Base-by-base conservation (phyloP, 495 filamentous ascomycete genomes). In the Lindgomyces ingoldianus region DNA sequence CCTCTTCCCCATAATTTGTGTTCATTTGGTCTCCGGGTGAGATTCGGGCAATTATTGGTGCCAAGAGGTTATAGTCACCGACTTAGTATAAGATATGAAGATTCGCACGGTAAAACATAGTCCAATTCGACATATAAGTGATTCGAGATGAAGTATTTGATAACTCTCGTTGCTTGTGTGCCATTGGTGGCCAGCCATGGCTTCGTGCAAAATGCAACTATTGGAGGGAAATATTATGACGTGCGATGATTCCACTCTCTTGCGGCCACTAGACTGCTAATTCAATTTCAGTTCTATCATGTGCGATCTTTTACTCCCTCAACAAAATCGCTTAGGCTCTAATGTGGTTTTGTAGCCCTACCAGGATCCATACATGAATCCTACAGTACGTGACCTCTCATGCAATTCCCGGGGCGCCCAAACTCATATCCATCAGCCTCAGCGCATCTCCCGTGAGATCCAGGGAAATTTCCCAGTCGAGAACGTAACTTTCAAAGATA, bases 391-490 rank as follows among this genome's bases (percentile, higher is more conserved):
- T 26, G 18, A 41, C 1, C 27, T 11, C 41, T 25, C 9, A 41
- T 16, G 25, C 4, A 9, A 16, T 8, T 14, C n/a, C 14, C 6
- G 44, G 22, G 14, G n/a, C 44, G 3, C 3, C n/a, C 22, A 46
- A 4, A 46, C 44, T 46, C 44, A 46, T 11, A 10, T 3, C 18
- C 14, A 73, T 12, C 63, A 79, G 1, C 57, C 57, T 1, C 18
- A 50, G 6, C 45, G 57, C 11, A 77, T 82, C 65, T 80, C 79
- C 26, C 79, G 81, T 11, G 73, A 71, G 41, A 77, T 82, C 41
- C 71, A 78, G 52, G 80, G 79, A 16, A 83, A 82, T 63, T 79
- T 81, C 14, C 80, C 81, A 11, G 77, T 83, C 55, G 74, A 80
- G 50, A 76, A 82, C 58, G 53, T 80, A 1, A 77, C 74, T 8